Percentiles rank a stretch among this genome's conserved stretches.
phyloP scores from a whole-genome alignment of 2,329 filamentous ascomycete species.

The Emmonsiellopsis sp. region DNA sequence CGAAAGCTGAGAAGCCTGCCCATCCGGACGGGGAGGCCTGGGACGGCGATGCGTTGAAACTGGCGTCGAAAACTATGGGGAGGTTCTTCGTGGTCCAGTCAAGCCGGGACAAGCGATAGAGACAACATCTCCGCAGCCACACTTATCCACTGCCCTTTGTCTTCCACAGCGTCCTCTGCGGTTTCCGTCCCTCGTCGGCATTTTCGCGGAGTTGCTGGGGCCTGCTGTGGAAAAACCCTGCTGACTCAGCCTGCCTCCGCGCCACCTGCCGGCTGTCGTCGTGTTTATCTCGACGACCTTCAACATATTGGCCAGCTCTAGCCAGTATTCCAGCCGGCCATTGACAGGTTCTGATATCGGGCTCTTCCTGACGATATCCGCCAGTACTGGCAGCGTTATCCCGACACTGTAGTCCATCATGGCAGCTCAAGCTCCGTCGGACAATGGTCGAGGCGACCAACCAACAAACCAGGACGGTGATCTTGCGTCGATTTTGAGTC shows the following conservation, averaged over 20 bases:
- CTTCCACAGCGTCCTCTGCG: background rate
- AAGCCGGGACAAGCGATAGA: conserved; percentile 9
- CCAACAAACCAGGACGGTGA: conserved; percentile 19
- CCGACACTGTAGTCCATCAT: background rate
- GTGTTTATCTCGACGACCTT: background rate
- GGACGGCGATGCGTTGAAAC: conserved; percentile 61
- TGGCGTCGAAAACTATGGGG: conserved; percentile 57
- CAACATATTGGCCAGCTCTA: background rate
- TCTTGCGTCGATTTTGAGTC: conserved; percentile 32
- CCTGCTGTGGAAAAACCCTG: background rate
- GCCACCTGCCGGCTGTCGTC: background rate
- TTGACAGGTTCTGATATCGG: too few relatives aligned
- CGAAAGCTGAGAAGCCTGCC: conserved; percentile 19
- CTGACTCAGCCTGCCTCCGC: background rate
- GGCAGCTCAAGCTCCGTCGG: background rate
- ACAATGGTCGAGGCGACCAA: background rate
- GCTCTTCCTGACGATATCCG: too few relatives aligned
- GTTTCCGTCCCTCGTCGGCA: background rate
- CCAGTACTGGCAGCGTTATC: too few relatives aligned
- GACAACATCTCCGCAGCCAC: too few relatives aligned
- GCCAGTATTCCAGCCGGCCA: too few relatives aligned
- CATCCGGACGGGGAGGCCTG: conserved; percentile 41
- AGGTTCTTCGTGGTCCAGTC: conserved; percentile 67
- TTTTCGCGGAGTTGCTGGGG: background rate
- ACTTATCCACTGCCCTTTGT: background rate